Evolutionary conservation across 176 grass and related monocot species (phyloP).

Genomic region (Dactylis glomerata): DNA sequence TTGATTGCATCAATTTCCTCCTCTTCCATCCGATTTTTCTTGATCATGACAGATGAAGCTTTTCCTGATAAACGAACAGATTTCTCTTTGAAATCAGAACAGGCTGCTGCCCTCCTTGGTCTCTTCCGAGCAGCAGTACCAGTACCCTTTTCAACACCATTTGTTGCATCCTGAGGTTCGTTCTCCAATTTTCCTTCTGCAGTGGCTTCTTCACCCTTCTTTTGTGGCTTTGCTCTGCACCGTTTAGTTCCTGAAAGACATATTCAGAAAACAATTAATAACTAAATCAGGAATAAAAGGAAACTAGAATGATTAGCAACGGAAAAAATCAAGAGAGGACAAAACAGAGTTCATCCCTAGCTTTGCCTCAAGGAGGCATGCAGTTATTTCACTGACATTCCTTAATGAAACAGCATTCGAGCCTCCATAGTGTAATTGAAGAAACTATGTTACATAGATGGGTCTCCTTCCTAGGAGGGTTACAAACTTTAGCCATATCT

Average conservation of each 20-base stretch:
- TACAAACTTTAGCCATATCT: background rate
- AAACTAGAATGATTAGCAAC: background rate
- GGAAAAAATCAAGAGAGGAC: background rate
- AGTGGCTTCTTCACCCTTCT: conserved; percentile 40
- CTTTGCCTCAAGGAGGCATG: background rate
- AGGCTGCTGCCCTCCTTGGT: conserved; percentile 74
- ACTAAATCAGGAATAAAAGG: conserved; percentile 14
- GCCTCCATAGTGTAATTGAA: background rate
- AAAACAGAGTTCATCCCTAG: background rate
- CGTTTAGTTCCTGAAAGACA: conserved; percentile 62
- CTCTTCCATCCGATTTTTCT: conserved; percentile 67
- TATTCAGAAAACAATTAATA: conserved; percentile 14
- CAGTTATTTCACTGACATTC: background rate
- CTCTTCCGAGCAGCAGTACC: conserved; percentile 40
- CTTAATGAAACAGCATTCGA: background rate
- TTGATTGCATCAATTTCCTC: conserved; percentile 83
- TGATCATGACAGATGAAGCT: conserved; percentile 52
- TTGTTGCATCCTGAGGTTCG: conserved; percentile 8
- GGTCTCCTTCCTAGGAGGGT: background rate
- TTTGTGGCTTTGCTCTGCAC: conserved; percentile 61
- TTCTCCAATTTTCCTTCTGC: conserved; percentile 36
- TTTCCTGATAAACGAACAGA: conserved; percentile 62
- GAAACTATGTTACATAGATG: background rate
- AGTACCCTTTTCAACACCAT: conserved; percentile 41
- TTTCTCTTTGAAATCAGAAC: conserved; percentile 84